A percentile compares a stretch with the other conserved stretches of the same genome.
These are phyloP conservation scores for Corynespora cassiicola DNA, from an alignment of 2,329 filamentous ascomycete species.

Conservation along the genomic window DNA sequence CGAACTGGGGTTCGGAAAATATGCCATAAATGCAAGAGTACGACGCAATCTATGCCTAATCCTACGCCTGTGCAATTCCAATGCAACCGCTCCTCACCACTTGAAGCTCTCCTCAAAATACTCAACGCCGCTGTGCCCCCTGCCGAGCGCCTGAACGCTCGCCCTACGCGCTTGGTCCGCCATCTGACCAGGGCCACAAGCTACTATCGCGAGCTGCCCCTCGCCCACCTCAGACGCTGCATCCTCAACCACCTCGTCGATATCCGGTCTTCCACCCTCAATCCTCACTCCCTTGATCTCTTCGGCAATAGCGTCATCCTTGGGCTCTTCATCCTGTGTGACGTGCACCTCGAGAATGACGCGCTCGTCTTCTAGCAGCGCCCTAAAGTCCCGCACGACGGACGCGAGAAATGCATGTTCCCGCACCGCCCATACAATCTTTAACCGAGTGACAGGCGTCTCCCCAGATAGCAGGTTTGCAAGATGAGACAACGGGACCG, in stretches of 20 bases:
- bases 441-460: conserved; percentile 24
- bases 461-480: conserved; percentile 16
- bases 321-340: conserved; percentile 28
- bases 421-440: conserved; percentile 43
- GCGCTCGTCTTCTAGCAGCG: conserved; percentile 28
- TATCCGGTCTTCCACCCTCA: conserved; percentile 46
- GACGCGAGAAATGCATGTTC: conserved; percentile 34
- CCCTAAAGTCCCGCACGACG: conserved; percentile 28
- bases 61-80: too few relatives aligned
- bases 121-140: conserved; percentile 38
- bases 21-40: too few relatives aligned
- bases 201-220: conserved; percentile 45
- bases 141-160: conserved; percentile 41
- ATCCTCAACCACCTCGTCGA: conserved; percentile 40
- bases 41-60: too few relatives aligned
- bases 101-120: conserved; percentile 58
- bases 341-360: conserved; percentile 33
- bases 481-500: conserved; percentile 40
- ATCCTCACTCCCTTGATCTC: conserved; percentile 32
- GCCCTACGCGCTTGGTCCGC: conserved; percentile 53
- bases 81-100: too few relatives aligned
- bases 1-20: conserved; percentile 26
- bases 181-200: conserved; percentile 55
- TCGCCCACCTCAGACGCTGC: conserved; percentile 39
- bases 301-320: conserved; percentile 24